Evolutionary conservation across 495 filamentous ascomycete genomes (phyloP), one percentile per base, ranked within the genome.

Genomic region (Podospora tetraspora): DNA sequence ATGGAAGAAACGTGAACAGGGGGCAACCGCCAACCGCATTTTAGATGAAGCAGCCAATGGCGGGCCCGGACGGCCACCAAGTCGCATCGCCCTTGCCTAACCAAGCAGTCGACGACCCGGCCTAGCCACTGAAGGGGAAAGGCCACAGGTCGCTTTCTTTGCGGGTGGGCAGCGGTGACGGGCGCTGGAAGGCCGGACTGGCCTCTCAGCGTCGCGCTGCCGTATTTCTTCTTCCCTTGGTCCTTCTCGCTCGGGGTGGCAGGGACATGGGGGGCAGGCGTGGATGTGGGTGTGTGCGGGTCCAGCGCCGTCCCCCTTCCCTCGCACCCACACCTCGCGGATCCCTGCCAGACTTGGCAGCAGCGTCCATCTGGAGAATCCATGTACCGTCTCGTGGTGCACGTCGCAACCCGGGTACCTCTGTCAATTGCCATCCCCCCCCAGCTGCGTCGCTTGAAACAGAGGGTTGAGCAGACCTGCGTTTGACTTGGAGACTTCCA

Each of bases 11-110:
- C 76, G 75, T 77, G 81, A 74, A 30, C 74, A 75, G 68, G 74
- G 77, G 79, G 71, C 70, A 71, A 75, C 69, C 75, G 74, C 72
- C 70, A 71, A 75, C 70, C 75, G 74, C 72, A 76, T 72, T 73
- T 77, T 80, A 81, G 74, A 82, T 81, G 79, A 81, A 79, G 65
- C 77, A 78, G 69, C 82, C 82, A 84, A 83, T 83, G 74, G 74
- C 71, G 69, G 73, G 68, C 25, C 63, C 23, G 25, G 32, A 37
- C 68, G 27, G 60, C 62, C 69, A 71, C 75, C 73, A 70, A 78
- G 74, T 73, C 77, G 59, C 75, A 78, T 69, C 58, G 70, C 71
- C 68, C 62, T 69, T 79, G 76, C 80, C 82, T 72, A 79, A 83
- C 75, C 60, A 76, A 78, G 81, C 73, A 78, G 76, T 77, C 72